These are phyloP conservation scores for Brassica hybrid DNA, from an alignment of 441 rosid species.

Conservation along the genomic window DNA sequence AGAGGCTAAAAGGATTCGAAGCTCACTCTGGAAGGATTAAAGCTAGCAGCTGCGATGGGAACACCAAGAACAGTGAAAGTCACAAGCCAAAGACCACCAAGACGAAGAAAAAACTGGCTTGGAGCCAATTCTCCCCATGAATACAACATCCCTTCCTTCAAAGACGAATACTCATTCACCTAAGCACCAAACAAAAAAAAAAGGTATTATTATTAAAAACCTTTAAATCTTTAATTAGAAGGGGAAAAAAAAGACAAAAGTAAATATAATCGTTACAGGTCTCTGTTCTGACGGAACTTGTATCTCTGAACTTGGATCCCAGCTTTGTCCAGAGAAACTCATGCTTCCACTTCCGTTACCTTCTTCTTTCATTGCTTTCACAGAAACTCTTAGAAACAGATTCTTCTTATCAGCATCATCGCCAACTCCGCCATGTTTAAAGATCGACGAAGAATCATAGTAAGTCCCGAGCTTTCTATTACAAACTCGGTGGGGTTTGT, in stretches of 20 bases:
- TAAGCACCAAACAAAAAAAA: slow-evolving; percentile 19
- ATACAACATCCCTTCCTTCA: slow-evolving; percentile 79
- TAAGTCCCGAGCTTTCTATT: slow-evolving; percentile 54
- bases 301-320: slow-evolving; percentile 89
- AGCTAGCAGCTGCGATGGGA: slow-evolving; percentile 95
- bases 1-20: not conserved
- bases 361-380: slow-evolving; percentile 75
- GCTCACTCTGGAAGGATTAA: slow-evolving; percentile 82
- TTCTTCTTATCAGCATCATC: slow-evolving; percentile 35
- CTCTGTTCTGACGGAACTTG: slow-evolving; percentile 95
- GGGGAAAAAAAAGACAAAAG: not conserved
- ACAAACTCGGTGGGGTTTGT: slow-evolving; percentile 31
- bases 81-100: slow-evolving; percentile 85
- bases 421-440: slow-evolving; percentile 31
- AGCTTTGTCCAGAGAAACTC: slow-evolving; percentile 68
- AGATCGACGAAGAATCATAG: slow-evolving; percentile 45
- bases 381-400: slow-evolving; percentile 42
- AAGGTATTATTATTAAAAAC: no score
- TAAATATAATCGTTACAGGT: slow-evolving; percentile 54
- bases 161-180: slow-evolving; percentile 89
- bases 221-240: no score
- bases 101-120: slow-evolving; percentile 67
- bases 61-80: slow-evolving; percentile 82
- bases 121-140: slow-evolving; percentile 92
- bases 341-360: slow-evolving; percentile 57